phyloP scores from a whole-genome alignment of 108 stramenopile species.

The Stephanodiscus triporus region DNA sequence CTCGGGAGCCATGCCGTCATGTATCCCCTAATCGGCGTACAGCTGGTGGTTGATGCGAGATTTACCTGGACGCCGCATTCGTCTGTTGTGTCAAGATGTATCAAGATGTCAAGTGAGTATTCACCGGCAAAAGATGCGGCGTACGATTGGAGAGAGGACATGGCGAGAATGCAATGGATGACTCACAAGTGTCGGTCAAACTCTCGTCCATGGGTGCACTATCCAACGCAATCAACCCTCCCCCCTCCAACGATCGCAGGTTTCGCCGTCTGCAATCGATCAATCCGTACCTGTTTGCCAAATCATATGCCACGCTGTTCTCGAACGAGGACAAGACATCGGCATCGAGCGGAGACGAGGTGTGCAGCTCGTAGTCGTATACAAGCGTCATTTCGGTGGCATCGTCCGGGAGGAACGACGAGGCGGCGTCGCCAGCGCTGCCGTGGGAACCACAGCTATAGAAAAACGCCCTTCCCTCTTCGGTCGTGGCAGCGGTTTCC shows the following conservation, averaged over 20 bases:
- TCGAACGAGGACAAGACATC: slow-evolving; percentile 7
- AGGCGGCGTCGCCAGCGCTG: not conserved
- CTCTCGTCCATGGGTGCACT: slow-evolving; percentile 2
- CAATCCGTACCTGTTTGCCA: slow-evolving; percentile 13
- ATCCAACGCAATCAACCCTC: slow-evolving; percentile 15
- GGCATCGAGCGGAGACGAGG: not conserved
- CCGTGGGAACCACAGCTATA: not conserved
- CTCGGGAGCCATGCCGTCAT: slow-evolving; percentile 11
- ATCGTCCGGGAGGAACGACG: not conserved
- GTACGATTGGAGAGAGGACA: too few species aligned
- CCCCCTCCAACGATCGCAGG: slow-evolving; percentile 10
- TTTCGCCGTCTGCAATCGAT: slow-evolving; percentile 4
- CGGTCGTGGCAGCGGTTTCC: not conserved
- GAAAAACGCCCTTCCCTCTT: not conserved
- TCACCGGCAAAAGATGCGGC: too few species aligned
- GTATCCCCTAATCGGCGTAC: slow-evolving; percentile 16
- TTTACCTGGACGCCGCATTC: not conserved
- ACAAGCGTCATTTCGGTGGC: not conserved
- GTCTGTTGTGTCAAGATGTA: not conserved
- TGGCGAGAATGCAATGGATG: too few species aligned
- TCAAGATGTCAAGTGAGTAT: not conserved
- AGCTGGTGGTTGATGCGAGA: slow-evolving; percentile 1
- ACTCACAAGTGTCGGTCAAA: slow-evolving; percentile 5
- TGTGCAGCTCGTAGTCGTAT: slow-evolving; percentile 23
- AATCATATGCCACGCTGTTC: slow-evolving; percentile 1